These are phyloP conservation scores for Penicillium salamii DNA, from an alignment of 495 filamentous ascomycete species.

Conservation along the genomic window DNA sequence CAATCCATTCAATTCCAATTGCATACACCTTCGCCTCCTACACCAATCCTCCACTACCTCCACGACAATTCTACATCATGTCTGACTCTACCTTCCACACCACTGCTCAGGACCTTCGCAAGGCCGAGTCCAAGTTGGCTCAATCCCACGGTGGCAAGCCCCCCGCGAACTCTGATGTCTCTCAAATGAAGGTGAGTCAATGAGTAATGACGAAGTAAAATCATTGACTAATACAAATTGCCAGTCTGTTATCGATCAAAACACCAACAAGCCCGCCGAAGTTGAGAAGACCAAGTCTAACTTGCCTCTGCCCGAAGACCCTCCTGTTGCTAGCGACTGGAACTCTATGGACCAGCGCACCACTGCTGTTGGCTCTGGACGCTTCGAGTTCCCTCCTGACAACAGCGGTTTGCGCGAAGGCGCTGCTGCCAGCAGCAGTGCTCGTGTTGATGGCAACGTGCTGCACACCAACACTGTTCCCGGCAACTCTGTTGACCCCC, in stretches of 20 bases:
- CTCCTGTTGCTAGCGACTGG: slow-evolving; percentile 71
- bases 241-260: slow-evolving; percentile 48
- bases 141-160: slow-evolving; percentile 36
- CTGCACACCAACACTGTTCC: slow-evolving; percentile 42
- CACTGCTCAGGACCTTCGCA: slow-evolving; percentile 51
- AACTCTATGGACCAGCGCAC: slow-evolving; percentile 65
- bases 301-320: slow-evolving; percentile 75
- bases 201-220: too few relatives aligned
- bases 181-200: slow-evolving; percentile 45
- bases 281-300: slow-evolving; percentile 65
- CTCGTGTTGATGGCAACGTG: slow-evolving; percentile 44
- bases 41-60: neutral
- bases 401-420: slow-evolving; percentile 59
- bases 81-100: slow-evolving; percentile 50
- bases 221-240: too few relatives aligned
- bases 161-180: slow-evolving; percentile 47
- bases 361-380: slow-evolving; percentile 66
- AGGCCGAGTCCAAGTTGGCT: slow-evolving; percentile 46
- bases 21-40: neutral
- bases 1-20: neutral
- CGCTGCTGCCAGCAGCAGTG: slow-evolving; percentile 58
- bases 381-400: slow-evolving; percentile 44
- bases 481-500: slow-evolving; percentile 45
- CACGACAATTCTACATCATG: slow-evolving; percentile 30
- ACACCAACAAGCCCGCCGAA: slow-evolving; percentile 55